A percentile compares a stretch with the other conserved stretches of the same genome.
These are phyloP conservation scores for Mangifera indica DNA, from an alignment of 345 rosid genomes.

Conservation along the genomic window DNA sequence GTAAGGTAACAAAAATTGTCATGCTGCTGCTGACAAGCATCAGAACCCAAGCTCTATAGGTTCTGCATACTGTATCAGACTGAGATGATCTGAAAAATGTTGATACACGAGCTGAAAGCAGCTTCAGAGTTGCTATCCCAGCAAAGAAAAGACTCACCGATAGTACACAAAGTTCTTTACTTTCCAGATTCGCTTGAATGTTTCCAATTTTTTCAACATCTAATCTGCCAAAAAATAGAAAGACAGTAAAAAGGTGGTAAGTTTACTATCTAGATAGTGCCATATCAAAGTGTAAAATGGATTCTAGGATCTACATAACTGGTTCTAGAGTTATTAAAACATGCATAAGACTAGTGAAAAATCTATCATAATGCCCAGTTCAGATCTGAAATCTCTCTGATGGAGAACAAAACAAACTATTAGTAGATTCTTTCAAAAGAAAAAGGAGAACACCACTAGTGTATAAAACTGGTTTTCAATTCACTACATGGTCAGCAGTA, in stretches of 20 bases:
- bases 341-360: background rate
- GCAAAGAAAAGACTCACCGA: slow-evolving; percentile 62
- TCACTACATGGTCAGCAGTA: background rate
- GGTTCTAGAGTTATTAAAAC: background rate
- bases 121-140: slow-evolving; percentile 55
- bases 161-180: slow-evolving; percentile 65
- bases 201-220: slow-evolving; percentile 57
- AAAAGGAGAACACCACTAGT: too few relatives aligned
- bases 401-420: background rate
- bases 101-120: slow-evolving; percentile 47
- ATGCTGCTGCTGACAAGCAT: slow-evolving; percentile 77
- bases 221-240: slow-evolving; percentile 36
- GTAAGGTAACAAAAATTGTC: slow-evolving; percentile 70
- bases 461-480: background rate
- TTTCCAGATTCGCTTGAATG: slow-evolving; percentile 59
- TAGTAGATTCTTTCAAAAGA: too few relatives aligned
- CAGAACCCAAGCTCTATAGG: slow-evolving; percentile 70
- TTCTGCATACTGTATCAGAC: slow-evolving; percentile 35
- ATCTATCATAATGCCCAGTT: background rate
- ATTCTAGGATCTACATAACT: too few relatives aligned
- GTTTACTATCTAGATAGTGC: too few relatives aligned
- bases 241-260: background rate
- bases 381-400: background rate
- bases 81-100: slow-evolving; percentile 31
- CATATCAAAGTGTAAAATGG: too few relatives aligned